Conservation (phyloP, 768 basidiomycete genomes). For the Rhodotorula kratochvilovae region DNA sequence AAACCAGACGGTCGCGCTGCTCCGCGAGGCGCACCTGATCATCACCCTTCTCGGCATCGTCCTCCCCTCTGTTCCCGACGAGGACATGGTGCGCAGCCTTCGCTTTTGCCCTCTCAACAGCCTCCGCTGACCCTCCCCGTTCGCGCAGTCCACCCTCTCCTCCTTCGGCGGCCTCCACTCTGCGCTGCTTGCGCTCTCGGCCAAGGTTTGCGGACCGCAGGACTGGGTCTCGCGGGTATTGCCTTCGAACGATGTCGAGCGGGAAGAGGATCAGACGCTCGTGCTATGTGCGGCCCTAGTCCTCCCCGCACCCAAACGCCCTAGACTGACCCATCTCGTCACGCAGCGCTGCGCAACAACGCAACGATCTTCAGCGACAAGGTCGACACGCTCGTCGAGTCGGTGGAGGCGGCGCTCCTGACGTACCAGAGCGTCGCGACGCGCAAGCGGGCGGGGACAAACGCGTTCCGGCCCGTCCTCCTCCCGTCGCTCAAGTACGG, state of each 20-base stretch:
- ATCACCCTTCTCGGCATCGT: slow-evolving; percentile 66
- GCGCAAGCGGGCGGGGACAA: slow-evolving; percentile 28
- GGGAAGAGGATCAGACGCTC: slow-evolving; percentile 55
- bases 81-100: slow-evolving; percentile 64
- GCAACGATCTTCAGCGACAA: slow-evolving; percentile 24
- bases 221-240: slow-evolving; percentile 58
- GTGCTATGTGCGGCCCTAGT: slow-evolving; percentile 59
- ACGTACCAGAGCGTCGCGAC: slow-evolving; percentile 45
- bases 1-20: slow-evolving; percentile 58
- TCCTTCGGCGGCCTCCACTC: slow-evolving; percentile 83
- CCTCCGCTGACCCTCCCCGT: slow-evolving; percentile 3
- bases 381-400: slow-evolving; percentile 32
- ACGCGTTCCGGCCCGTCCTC: slow-evolving; percentile 37
- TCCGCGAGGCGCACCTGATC: slow-evolving; percentile 76
- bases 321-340: background rate
- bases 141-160: slow-evolving; percentile 46
- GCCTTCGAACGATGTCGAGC: slow-evolving; percentile 66
- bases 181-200: slow-evolving; percentile 68
- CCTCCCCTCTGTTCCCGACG: slow-evolving; percentile 65
- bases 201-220: slow-evolving; percentile 62
- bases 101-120: too few relatives aligned
- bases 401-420: slow-evolving; percentile 34
- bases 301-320: too few relatives aligned
- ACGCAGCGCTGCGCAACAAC: slow-evolving; percentile 10
- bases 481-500: slow-evolving; percentile 27